Conservation (phyloP, 192 early-diverging fungal genomes). For the Podila verticillata region DNA sequence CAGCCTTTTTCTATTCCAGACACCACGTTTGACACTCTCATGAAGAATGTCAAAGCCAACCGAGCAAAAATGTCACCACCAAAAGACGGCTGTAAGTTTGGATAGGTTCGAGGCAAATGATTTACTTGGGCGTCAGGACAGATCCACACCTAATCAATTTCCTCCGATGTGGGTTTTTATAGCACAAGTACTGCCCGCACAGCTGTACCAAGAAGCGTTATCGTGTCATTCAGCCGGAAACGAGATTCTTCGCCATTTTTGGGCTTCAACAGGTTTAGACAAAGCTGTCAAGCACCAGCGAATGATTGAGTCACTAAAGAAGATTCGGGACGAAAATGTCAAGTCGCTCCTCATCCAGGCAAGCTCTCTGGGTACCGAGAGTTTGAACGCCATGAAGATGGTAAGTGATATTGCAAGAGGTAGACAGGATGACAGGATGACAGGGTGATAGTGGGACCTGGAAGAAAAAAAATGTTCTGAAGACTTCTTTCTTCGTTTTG, state of each 20-base stretch:
- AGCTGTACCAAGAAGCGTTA: conserved; percentile 50
- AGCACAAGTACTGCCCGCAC: conserved; percentile 53
- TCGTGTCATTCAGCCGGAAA: conserved; percentile 61
- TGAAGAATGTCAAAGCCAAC: conserved; percentile 40
- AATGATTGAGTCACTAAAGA: conserved; percentile 58
- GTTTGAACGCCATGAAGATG: conserved; percentile 37
- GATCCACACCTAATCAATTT: too few relatives aligned
- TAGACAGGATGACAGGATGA: too few relatives aligned
- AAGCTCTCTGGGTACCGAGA: conserved; percentile 33
- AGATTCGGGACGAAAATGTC: conserved; percentile 51
- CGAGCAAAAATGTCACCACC: conserved; percentile 46
- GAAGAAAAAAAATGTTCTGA: not conserved
- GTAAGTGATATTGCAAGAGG: conserved; percentile 7
- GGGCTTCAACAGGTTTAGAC: conserved; percentile 58
- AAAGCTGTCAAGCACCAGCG: conserved; percentile 57
- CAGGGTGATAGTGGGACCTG: not conserved
- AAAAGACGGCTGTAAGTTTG: conserved; percentile 41
- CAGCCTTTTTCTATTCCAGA: conserved; percentile 34
- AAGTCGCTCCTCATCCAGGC: conserved; percentile 53
- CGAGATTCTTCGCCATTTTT: conserved; percentile 66
- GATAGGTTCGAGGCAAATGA: not conserved
- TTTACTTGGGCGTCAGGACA: not conserved
- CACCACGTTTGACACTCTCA: conserved; percentile 28
- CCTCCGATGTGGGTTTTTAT: not conserved
- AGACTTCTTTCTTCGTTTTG: not conserved